Base-by-base conservation (phyloP, 768 basidiomycete species). In the Cantharellus anzutake region DNA sequence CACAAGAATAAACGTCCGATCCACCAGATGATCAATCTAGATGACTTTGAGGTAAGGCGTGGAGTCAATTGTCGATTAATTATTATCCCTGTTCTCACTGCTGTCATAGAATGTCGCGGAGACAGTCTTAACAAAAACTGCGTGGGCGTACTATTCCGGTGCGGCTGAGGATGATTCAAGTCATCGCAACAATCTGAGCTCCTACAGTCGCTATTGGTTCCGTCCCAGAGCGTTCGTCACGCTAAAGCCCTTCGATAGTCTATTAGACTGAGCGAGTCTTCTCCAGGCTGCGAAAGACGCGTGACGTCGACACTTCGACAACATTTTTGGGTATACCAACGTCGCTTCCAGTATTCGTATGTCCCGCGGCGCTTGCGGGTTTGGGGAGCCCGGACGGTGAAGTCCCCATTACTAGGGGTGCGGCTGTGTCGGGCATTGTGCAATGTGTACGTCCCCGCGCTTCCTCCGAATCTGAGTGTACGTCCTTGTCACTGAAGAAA, bases 341-440 rank as follows among this genome's bases (percentile, higher is more conserved):
- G 55, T 62, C 65, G 38, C 66, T 76, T 35, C 71, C 72, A 29
- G 69, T 77, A 61, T 74, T 70, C 64, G 68, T 75, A 67, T 70
- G 67, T 40, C 75, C 70, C n/a, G 70, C 73, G 3, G 75, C 73
- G n/a, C 64, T 70, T 44, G 70, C 70, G 4, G 65, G 68, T 2
- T 68, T 76, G 2, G 78, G 76, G 2, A 76, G 78, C 62, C 76
- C 75, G 2, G 69, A 74, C 20, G 78, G 78, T 34, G 78, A 79
- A 64, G 68, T 72, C 60, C 76, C 76, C 59, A 64, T 77, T 29
- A 71, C 71, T 2, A 69, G 71, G 20, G 76, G 72, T 1, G 74
- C 76, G 3, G 75, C 73, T 4, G 63, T 66, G 44, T 68, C 69
- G 20, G 75, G 75, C 5, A 73, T 77, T 64, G 63, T 77, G 3